Conservation (phyloP, 2,329 filamentous ascomycete genomes). For the Nannizzia gypsea region DNA sequence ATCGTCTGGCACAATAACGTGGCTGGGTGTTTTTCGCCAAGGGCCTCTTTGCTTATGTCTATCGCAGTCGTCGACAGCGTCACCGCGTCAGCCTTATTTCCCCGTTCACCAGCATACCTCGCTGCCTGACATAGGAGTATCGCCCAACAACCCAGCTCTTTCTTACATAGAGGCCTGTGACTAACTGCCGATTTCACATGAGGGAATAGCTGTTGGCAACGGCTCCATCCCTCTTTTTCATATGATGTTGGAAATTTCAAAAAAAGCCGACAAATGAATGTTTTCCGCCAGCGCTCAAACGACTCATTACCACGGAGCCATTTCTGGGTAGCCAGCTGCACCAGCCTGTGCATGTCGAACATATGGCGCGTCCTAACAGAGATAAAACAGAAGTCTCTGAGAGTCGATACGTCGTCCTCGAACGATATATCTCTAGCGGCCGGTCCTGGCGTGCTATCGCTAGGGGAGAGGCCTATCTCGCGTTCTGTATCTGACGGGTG, state of each 20-base stretch:
- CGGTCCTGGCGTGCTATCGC: background rate
- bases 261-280: background rate
- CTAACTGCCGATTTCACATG: conserved; percentile 16
- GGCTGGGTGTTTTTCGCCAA: background rate
- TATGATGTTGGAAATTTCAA: background rate
- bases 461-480: background rate
- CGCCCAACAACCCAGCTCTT: background rate
- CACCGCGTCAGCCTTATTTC: background rate
- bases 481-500: background rate
- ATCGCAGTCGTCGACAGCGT: background rate
- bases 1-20: background rate
- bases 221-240: conserved; percentile 18
- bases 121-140: background rate
- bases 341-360: conserved; percentile 21
- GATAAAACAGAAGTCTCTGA: conserved; percentile 18
- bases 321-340: conserved; percentile 18
- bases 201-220: conserved; percentile 18
- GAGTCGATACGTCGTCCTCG: conserved; percentile 16
- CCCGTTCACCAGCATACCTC: background rate
- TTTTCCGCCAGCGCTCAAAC: background rate
- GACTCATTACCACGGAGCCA: conserved; percentile 16
- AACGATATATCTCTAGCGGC: conserved; percentile 7
- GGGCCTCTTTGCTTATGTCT: background rate
- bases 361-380: conserved; percentile 5
- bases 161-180: conserved; percentile 7